Evolutionary conservation across 1,284 basidiomycete genomes (phyloP), one percentile per base, ranked within the genome.

Genomic region (Violaceomyces palustris): DNA sequence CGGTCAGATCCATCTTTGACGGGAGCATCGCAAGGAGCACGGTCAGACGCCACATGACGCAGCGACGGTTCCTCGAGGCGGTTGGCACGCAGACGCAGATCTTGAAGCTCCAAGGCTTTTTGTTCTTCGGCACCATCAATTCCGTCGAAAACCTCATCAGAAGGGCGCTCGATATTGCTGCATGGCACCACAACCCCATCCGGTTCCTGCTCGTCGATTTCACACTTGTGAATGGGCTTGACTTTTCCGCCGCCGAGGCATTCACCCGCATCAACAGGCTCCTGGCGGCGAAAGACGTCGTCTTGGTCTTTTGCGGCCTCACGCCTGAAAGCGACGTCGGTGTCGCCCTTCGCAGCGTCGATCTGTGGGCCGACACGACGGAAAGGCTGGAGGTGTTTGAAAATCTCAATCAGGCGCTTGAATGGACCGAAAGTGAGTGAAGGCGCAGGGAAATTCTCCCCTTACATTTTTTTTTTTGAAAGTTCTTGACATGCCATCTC

Each of bases 111-210:
- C 92, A 97, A 79, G 71, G 87, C 0, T 91, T 89, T 76, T 78
- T 98, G 27, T 98, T 97, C 80, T 98, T 98, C 73, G 93, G 94
- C 4, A 96, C 91, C 0, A 93, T 96, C 64, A 80, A 85, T 1
- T 78, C 84, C 32, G 88, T 94, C 45, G 91, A 96, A 74, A 84
- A 85, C 23, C 45, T 72, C 1, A 85, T 90, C 33, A 81, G 85
- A 6, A 75, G 79, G 14, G 78, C 90, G 17, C 80, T 96, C 18
- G 82, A 87, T 44, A 80, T 81, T 6, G 82, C 83, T 0, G 77
- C 80, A 11, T 94, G 90, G 84, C 78, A 82, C 33, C 78, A 79
- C 24, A 83, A 83, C 41, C 90, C 91, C 0, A 84, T 97, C 29
- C 84, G 88, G 1, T 98, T 96, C 78, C 47, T 73, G 3, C 56